Conservation (phyloP, 2,329 filamentous ascomycete species). For the Botrytis byssoidea region DNA sequence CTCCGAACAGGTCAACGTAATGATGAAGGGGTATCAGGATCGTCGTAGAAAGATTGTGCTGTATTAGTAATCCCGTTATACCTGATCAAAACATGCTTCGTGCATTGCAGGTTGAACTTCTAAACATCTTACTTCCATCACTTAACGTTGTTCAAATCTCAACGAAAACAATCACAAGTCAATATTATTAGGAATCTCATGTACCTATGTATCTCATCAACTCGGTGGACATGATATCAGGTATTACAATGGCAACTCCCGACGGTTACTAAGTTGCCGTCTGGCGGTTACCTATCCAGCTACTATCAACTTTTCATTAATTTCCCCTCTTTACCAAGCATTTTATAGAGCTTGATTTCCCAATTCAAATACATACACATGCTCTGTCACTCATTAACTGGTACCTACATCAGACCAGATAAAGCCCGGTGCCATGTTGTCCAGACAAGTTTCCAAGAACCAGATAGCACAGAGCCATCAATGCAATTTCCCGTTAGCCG, state of each 20-base stretch:
- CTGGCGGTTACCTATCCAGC: conserved; percentile 12
- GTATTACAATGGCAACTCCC: conserved; percentile 19
- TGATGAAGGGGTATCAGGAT: neutral
- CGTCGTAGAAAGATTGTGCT: too few relatives aligned
- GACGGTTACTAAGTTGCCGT: conserved; percentile 12
- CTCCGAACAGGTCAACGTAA: conserved; percentile 1
- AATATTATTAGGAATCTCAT: neutral
- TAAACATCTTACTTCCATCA: neutral
- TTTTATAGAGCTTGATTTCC: conserved; percentile 8
- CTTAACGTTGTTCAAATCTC: neutral
- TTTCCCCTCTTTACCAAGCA: conserved; percentile 15
- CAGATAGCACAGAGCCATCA: conserved; percentile 18
- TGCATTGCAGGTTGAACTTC: neutral
- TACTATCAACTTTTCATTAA: neutral
- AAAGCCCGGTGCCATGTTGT: conserved; percentile 16
- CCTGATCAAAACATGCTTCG: neutral
- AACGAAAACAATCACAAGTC: conserved; percentile 11
- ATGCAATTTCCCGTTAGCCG: conserved; percentile 21
- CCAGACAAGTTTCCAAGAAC: conserved; percentile 15
- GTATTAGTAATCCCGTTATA: neutral
- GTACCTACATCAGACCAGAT: conserved; percentile 19
- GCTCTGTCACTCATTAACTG: conserved; percentile 13
- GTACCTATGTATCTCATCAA: conserved; percentile 12
- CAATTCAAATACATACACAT: conserved; percentile 12
- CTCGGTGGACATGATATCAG: neutral